Conservation (phyloP, 768 basidiomycete genomes). For the Russula abietina region DNA sequence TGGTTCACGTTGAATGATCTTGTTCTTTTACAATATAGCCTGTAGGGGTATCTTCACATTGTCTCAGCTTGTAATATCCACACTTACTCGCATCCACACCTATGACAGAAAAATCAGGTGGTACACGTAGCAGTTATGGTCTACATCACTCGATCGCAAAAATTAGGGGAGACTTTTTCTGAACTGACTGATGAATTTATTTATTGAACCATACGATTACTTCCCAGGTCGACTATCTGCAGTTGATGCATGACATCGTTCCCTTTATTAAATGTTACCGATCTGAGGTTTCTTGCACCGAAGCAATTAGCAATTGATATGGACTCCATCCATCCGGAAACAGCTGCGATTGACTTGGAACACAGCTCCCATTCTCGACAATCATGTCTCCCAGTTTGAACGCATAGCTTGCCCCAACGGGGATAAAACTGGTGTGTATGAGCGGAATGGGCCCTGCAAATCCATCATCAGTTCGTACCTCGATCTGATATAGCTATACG, state of each 20-base stretch:
- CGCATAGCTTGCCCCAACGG: too few species aligned
- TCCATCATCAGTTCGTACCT: background rate
- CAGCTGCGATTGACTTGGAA: background rate
- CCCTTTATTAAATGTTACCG: background rate
- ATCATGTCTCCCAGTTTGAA: background rate
- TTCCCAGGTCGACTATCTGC: conserved; percentile 75
- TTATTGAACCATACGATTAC: background rate
- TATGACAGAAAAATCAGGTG: too few species aligned
- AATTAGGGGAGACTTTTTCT: conserved; percentile 56
- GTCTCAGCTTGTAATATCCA: too few species aligned
- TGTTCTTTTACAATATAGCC: too few species aligned
- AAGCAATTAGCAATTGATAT: conserved; percentile 28
- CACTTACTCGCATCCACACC: too few species aligned
- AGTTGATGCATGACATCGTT: conserved; percentile 82
- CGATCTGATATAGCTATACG: background rate
- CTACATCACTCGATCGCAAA: conserved; percentile 54
- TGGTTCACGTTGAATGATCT: too few species aligned
- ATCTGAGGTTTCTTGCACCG: conserved; percentile 26
- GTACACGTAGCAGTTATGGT: too few species aligned
- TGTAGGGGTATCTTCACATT: too few species aligned
- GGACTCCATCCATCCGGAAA: background rate
- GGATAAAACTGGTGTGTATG: too few species aligned
- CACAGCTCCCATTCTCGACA: background rate
- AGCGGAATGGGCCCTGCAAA: too few species aligned
- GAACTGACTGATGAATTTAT: background rate